A percentile compares a stretch with the other conserved stretches of the same genome.
Conservation (phyloP, 345 rosid genomes). For the Populus davidiana region DNA sequence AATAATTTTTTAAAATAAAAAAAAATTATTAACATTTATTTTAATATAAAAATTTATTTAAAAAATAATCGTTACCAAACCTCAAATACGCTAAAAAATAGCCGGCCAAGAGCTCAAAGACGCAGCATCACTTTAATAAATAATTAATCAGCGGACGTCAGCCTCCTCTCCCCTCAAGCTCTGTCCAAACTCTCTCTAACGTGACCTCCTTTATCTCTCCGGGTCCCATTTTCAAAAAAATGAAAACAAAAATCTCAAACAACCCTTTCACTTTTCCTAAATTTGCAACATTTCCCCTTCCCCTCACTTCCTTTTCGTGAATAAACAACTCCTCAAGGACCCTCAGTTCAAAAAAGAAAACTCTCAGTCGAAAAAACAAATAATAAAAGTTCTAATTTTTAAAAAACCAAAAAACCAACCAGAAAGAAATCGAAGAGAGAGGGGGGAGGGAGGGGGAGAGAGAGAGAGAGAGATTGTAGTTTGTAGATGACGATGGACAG, state of each 20-base stretch:
- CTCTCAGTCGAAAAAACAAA: constrained; percentile 5
- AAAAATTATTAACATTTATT: too few species aligned
- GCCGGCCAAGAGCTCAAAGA: constrained; percentile 6
- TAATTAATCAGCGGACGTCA: constrained; percentile 18
- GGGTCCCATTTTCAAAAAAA: constrained; percentile 9
- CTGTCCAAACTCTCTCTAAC: background rate
- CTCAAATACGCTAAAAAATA: background rate
- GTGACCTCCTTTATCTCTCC: constrained; percentile 2
- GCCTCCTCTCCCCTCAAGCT: background rate
- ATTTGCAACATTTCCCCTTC: background rate
- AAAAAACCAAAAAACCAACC: background rate
- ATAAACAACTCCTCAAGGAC: constrained; percentile 17
- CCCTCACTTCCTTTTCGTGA: constrained; percentile 13
- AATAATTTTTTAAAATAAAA: too few species aligned
- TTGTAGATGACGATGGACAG: constrained; percentile 95
- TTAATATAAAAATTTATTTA: too few species aligned
- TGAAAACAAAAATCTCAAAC: background rate
- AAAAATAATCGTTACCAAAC: too few species aligned
- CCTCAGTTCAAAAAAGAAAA: constrained; percentile 20
- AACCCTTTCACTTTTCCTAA: background rate
- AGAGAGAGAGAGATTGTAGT: constrained; percentile 55
- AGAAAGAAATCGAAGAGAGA: background rate
- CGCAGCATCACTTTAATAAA: background rate
- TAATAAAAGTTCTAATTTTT: background rate
- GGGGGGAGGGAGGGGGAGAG: constrained; percentile 44